Evolutionary conservation across 2,329 filamentous ascomycete species (phyloP).

Genomic region (Gaeumannomyces tritici): DNA sequence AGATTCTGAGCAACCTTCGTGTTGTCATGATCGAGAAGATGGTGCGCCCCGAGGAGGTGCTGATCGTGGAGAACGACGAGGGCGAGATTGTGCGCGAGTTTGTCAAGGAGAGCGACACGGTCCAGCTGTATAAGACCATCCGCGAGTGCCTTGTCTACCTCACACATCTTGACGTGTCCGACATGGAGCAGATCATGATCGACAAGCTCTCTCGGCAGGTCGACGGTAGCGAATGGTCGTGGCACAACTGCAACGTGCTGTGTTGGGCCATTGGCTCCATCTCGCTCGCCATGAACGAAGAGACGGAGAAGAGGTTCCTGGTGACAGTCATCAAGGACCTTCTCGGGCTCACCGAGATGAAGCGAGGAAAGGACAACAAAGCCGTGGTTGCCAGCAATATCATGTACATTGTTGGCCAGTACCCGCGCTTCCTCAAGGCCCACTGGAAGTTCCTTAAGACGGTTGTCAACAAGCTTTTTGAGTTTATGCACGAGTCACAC

Average conservation of each 20-base stretch:
- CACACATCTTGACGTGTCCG: slow-evolving; percentile 92
- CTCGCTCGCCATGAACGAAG: slow-evolving; percentile 97
- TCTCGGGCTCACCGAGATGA: slow-evolving; percentile 95
- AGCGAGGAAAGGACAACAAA: slow-evolving; percentile 98
- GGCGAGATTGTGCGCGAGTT: slow-evolving; percentile 98
- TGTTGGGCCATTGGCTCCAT: slow-evolving; percentile 99
- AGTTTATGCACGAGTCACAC: slow-evolving; percentile 99
- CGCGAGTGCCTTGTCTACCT: slow-evolving; percentile 94
- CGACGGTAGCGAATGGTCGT: slow-evolving; percentile 94
- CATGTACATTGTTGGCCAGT: slow-evolving; percentile 99
- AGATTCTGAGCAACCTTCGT: slow-evolving; percentile 86
- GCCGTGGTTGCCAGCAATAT: slow-evolving; percentile 98
- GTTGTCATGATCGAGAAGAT: slow-evolving; percentile 99
- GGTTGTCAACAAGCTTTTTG: slow-evolving; percentile 97
- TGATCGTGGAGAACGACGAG: slow-evolving; percentile 99
- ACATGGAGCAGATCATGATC: slow-evolving; percentile 98
- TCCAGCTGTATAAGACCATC: slow-evolving; percentile 98
- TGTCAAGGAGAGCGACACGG: slow-evolving; percentile 98
- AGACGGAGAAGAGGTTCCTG: slow-evolving; percentile 96
- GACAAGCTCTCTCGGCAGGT: slow-evolving; percentile 95
- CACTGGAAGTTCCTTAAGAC: slow-evolving; percentile 99
- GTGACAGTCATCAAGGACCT: slow-evolving; percentile 99
- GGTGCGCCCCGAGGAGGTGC: slow-evolving; percentile 93
- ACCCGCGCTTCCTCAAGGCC: slow-evolving; percentile 94
- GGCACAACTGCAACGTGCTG: slow-evolving; percentile 98